Base-by-base conservation (phyloP, 148 eudicot genomes). In the Cornus kousa region DNA sequence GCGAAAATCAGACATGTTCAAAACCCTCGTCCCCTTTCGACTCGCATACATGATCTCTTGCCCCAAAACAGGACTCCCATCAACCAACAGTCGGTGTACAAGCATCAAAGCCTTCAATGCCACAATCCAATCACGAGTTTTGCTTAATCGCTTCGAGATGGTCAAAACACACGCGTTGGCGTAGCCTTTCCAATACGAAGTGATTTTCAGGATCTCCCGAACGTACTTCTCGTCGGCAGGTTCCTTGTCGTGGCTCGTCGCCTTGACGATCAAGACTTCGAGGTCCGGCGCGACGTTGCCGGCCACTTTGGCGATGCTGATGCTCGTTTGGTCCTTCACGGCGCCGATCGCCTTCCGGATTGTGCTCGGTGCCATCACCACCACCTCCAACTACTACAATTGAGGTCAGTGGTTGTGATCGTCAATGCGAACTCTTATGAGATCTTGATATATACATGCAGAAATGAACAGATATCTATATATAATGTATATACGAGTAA, bases 81-180 rank as follows among this genome's bases (percentile, higher is more conserved):
- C 85, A 68, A 66, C 17, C 43, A 87, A 40, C 32, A 92, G 35
- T 59, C 87, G 74, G 73, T 90, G 90, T 50, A 92, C 83, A 48
- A 91, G 83, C 79, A 90, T 78, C 67, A 90, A 74, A 19, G 84
- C 70, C 81, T 90, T 90, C 60, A 88, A 74, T 3, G 86, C 94
- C 79, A 90, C 94, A 78, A 86, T 80, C 91, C 91, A 90, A 83
- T 90, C 90, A 39, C 64, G 79, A 32, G 94, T 88, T 77, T 75
- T 86, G 39, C 78, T 85, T 7, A 86, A 57, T 48, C 91, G 24
- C 77, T 80, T 88, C 0, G 79, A 82, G 46, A 86, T 77, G 28
- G 84, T 75, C 35, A 35, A 67, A 5, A 88, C 82, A 71, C 83
- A 88, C 10, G 88, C 88, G 13, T 73, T 78, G 5, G 85, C 83